These are phyloP conservation scores for Heterobasidion occidentale DNA, from an alignment of 1,284 basidiomycete genomes.

Conservation along the genomic window DNA sequence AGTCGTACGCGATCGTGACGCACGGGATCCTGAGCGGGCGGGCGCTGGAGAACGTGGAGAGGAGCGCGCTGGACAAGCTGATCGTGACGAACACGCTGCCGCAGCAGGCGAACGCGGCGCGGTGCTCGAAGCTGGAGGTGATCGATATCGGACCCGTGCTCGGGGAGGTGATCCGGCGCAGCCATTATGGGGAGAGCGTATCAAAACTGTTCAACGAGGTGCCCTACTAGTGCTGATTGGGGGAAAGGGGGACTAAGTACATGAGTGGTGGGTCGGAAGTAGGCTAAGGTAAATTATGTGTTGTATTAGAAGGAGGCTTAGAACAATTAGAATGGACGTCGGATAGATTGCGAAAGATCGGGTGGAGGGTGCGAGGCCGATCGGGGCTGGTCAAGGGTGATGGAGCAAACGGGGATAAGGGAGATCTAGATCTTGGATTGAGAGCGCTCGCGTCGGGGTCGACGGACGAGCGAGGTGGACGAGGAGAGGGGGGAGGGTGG, in stretches of 20 bases:
- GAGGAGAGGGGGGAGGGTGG: no score
- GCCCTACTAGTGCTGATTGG: slow-evolving; percentile 49
- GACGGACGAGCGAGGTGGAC: no score
- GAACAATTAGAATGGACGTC: no score
- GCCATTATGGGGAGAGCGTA: slow-evolving; percentile 80
- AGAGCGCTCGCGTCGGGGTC: no score
- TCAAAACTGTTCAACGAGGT: slow-evolving; percentile 81
- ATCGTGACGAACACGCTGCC: slow-evolving; percentile 99
- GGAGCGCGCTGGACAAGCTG: slow-evolving; percentile 85
- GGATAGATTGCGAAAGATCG: no score
- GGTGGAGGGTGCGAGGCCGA: no score
- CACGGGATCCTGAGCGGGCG: slow-evolving; percentile 95
- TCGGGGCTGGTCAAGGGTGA: no score
- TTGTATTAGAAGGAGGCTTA: no score
- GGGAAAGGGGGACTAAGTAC: neutral
- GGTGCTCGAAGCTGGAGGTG: slow-evolving; percentile 87
- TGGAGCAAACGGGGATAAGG: no score
- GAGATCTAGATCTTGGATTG: no score
- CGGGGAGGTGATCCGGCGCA: slow-evolving; percentile 93
- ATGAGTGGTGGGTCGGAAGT: neutral
- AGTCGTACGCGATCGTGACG: slow-evolving; percentile 91
- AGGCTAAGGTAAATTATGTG: no score
- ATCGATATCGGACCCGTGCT: slow-evolving; percentile 94
- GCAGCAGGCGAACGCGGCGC: slow-evolving; percentile 70
- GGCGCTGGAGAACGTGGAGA: slow-evolving; percentile 66